Evolutionary conservation across 164 flowering plant species (phyloP), one percentile per base, ranked within the genome.

Genomic region (Stephania cephalantha): DNA sequence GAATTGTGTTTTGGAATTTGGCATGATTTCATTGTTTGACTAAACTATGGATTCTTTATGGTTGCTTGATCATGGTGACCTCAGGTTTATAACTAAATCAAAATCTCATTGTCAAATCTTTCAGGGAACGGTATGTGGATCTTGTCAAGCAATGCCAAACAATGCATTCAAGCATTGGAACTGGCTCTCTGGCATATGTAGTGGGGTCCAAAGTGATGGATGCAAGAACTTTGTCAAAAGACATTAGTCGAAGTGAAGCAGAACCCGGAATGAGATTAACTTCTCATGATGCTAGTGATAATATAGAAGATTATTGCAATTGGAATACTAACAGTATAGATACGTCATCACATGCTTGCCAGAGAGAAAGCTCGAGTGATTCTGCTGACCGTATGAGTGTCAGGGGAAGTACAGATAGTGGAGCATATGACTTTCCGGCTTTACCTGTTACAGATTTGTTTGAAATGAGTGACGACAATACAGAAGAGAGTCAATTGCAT

Each of bases 201-300:
- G 94, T 91, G 75, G 97, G 97, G 9, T 90, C 97, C 69, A 92
- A 92, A 81, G 90, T 92, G 78, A 88, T 92, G 97, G 97, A 92
- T 85, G 82, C 86, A 82, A 84, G 97, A 78, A 85, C 84, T 68
- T 71, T 85, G 58, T 85, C 90, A 70, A 88, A 84, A 81, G 87
- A 84, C 69, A 86, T 81, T 69, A 71, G 74, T 44, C 73, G 65
- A 78, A 79, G 78, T 61, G 87, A 86, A 79, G 83, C 82, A 76
- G 85, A 81, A 71, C 64, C 25, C 17, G 67, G 74, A 83, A 82
- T 78, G 69, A 74, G 77, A 76, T 76, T 71, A 78, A 77, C 82
- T 84, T 87, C 87, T 75, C 77, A 75, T 71, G 85, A 75, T 75
- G 75, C 72, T 81, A 58, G 77, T 74, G 74, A 80, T 75, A 76